Base-by-base conservation (phyloP, 768 basidiomycete species). In the Podaxis pistillaris region DNA sequence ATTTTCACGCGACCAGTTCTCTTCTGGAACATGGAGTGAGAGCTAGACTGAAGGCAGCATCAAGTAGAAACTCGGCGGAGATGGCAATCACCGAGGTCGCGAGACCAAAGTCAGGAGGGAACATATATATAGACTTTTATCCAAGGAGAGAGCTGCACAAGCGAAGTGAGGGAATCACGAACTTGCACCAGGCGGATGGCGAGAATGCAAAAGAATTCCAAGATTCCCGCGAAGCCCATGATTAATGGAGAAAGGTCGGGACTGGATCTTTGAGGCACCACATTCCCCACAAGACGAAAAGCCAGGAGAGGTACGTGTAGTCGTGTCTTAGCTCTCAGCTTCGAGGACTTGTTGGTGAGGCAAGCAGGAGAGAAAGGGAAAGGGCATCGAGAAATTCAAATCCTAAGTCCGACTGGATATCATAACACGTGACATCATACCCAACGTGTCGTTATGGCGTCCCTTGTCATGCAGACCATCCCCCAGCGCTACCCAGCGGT, bases 371-470 rank as follows among this genome's bases (percentile, higher is more conserved):
- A 33, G 33, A 7, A 33, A 33, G 8, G 33, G 9, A 2, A 9
- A 33, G 8, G 33, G 33, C 33, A 33, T 33, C 33, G 33, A 33
- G 44, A 19, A 4, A 46, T n/a, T n/a, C 37, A 19, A 19, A 44
- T 3, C 17, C 12, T 0, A 19, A 12, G 13, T 6, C 37, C 26
- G 24, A 30, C 9, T n/a, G 17, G 6, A 8, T 3, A 41, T 44
- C 24, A 0, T 26, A 26, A 22, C 60, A 61, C 60, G 59, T 64
- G 60, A 8, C 44, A 56, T 47, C 60, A 33, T 17, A 72, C 75
- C 33, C 36, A 24, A 64, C 63, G 62, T 65, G 62, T 59, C 60
- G 63, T 57, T 44, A 26, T 38, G 15, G 44, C 44, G 41, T 33
- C 58, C 44, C 37, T 33, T 24, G 49, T 58, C 37, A 57, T 59